phyloP scores from a whole-genome alignment of 345 rosid species.

The Lumnitzera littorea region DNA sequence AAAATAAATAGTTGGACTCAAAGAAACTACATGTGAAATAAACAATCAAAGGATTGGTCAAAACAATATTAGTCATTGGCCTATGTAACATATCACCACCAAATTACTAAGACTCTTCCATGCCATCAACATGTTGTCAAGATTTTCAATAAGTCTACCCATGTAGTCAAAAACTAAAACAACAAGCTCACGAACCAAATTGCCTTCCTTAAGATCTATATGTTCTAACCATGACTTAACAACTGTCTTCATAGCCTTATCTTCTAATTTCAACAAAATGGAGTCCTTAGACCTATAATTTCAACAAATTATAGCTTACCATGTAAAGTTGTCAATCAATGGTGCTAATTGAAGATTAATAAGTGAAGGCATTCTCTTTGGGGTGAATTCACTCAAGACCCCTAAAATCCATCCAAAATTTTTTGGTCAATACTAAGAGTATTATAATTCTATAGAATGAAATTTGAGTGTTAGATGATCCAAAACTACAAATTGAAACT shows the following conservation, averaged over 20 bases:
- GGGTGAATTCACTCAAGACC: constrained; percentile 37
- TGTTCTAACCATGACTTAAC: constrained; percentile 46
- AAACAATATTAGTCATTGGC: too few relatives aligned
- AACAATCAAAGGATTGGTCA: too few relatives aligned
- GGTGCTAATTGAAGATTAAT: constrained; percentile 80
- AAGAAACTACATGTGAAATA: too few relatives aligned
- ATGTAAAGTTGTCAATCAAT: constrained; percentile 42
- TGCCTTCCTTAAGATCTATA: constrained; percentile 28
- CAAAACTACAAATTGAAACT: too few relatives aligned
- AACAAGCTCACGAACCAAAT: constrained; percentile 61
- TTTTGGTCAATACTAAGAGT: constrained; percentile 93
- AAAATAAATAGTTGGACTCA: too few relatives aligned
- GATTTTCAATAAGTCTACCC: constrained; percentile 88
- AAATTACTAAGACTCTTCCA: constrained; percentile 56
- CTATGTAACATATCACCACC: too few relatives aligned
- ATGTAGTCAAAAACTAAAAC: constrained; percentile 75
- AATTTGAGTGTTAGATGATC: too few relatives aligned
- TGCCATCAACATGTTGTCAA: constrained; percentile 58
- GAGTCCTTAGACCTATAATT: constrained; percentile 45
- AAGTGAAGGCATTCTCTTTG: constrained; percentile 75
- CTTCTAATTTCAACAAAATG: constrained; percentile 70
- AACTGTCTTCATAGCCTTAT: constrained; percentile 59
- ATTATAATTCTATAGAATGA: constrained; percentile 66
- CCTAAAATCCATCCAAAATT: constrained; percentile 96
- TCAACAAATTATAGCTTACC: constrained; percentile 89